These are phyloP conservation scores for Kalanchoe fedtschenkoi DNA, from an alignment of 164 flowering plant genomes.

Conservation along the genomic window DNA sequence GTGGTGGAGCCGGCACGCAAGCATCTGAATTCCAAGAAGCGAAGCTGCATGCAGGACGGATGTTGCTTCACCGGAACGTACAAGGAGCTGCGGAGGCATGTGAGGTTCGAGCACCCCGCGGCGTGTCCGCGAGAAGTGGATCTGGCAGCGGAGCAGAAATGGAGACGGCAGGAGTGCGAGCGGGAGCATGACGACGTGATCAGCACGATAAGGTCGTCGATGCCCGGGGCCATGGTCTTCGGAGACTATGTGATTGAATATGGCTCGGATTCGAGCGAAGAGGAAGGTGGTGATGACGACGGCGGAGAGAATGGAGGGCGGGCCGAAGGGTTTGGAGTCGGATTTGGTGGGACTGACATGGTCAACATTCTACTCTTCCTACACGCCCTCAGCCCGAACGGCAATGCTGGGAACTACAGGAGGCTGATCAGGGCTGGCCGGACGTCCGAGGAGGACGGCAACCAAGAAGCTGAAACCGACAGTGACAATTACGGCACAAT, in stretches of 20 bases:
- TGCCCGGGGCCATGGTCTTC: conserved; percentile 39
- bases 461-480: background rate
- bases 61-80: conserved; percentile 11
- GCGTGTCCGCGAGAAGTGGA: conserved; percentile 1
- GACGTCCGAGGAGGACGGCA: background rate
- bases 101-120: conserved; percentile 5
- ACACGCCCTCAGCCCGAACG: background rate
- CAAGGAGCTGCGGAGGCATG: conserved; percentile 9
- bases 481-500: background rate
- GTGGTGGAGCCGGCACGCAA: conserved; percentile 19
- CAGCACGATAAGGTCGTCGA: conserved; percentile 19
- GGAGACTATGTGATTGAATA: conserved; percentile 47
- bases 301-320: background rate
- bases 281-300: background rate
- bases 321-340: background rate
- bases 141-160: background rate
- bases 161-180: conserved; percentile 3
- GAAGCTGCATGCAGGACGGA: conserved; percentile 21
- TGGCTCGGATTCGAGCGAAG: conserved; percentile 20
- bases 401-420: background rate
- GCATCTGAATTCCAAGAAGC: conserved; percentile 18
- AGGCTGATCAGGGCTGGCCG: background rate
- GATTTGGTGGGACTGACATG: background rate
- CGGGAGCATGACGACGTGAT: conserved; percentile 4
- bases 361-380: background rate